phyloP scores from a whole-genome alignment of 805 yeast species.

The Schwanniomyces pseudopolymorphus region DNA sequence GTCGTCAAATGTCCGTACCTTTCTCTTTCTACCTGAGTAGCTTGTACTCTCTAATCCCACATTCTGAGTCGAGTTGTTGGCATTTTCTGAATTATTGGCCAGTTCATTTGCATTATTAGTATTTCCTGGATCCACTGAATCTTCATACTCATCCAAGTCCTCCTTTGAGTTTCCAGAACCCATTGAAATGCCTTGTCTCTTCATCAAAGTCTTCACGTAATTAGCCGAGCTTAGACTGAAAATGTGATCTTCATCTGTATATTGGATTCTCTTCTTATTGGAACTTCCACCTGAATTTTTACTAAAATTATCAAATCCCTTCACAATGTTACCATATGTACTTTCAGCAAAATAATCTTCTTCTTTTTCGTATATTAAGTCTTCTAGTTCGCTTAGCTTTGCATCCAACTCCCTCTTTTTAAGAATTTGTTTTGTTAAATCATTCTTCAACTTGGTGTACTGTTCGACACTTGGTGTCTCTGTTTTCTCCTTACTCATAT shows the following conservation, averaged over 20 bases:
- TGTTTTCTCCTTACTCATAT: slow-evolving; percentile 5
- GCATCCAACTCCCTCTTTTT: slow-evolving; percentile 66
- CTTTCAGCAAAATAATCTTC: slow-evolving; percentile 74
- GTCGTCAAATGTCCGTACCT: slow-evolving; percentile 26
- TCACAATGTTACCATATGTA: slow-evolving; percentile 76
- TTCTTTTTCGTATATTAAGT: slow-evolving; percentile 75
- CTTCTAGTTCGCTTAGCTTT: slow-evolving; percentile 65
- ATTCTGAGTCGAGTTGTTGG: slow-evolving; percentile 5
- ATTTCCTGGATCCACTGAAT: slow-evolving; percentile 26
- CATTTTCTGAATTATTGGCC: background rate
- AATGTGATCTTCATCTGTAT: slow-evolving; percentile 75
- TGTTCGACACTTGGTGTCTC: slow-evolving; percentile 30
- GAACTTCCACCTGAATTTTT: slow-evolving; percentile 41
- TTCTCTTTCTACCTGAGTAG: slow-evolving; percentile 25
- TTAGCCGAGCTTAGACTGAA: slow-evolving; percentile 75
- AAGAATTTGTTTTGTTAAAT: slow-evolving; percentile 61
- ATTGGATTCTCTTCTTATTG: slow-evolving; percentile 48
- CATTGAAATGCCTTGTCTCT: slow-evolving; percentile 40
- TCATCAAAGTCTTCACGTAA: slow-evolving; percentile 58
- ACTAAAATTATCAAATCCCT: slow-evolving; percentile 83
- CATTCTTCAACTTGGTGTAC: slow-evolving; percentile 66
- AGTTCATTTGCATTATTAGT: slow-evolving; percentile 6
- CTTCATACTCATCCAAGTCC: slow-evolving; percentile 40
- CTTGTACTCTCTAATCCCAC: slow-evolving; percentile 6
- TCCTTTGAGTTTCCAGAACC: slow-evolving; percentile 22